These are phyloP conservation scores for Alternaria burnsii DNA, from an alignment of 2,329 filamentous ascomycete genomes.

Conservation along the genomic window DNA sequence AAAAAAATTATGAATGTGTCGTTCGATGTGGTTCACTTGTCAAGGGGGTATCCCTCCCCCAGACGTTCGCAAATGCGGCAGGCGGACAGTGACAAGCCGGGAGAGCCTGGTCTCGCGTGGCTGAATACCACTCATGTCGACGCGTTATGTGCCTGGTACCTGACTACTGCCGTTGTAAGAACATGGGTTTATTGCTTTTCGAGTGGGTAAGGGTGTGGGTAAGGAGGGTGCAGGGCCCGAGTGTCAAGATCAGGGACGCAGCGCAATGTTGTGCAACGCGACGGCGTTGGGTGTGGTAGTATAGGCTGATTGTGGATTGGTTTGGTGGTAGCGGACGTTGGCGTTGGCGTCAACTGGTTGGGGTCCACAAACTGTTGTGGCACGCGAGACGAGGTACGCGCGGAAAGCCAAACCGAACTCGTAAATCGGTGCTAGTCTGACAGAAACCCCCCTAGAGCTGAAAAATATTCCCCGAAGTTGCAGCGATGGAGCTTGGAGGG, in stretches of 20 bases:
- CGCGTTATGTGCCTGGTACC: conserved; percentile 2
- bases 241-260: background rate
- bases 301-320: background rate
- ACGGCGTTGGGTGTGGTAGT: background rate
- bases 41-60: conserved; percentile 8
- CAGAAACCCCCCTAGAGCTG: background rate
- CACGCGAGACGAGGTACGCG: conserved; percentile 4
- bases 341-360: background rate
- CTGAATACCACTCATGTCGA: conserved; percentile 2
- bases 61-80: conserved; percentile 4
- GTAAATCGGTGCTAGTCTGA: background rate
- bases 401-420: background rate
- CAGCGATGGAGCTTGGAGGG: conserved; percentile 5
- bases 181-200: conserved; percentile 3
- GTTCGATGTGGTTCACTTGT: background rate
- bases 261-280: conserved; percentile 5
- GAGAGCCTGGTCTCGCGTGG: conserved; percentile 16
- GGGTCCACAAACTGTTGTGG: background rate
- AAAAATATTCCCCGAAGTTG: background rate
- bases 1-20: background rate
- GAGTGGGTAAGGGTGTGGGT: background rate
- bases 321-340: background rate
- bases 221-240: background rate
- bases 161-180: background rate
- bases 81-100: conserved; percentile 14